phyloP scores from a whole-genome alignment of 805 yeast genomes.

The Starmerella apis region DNA sequence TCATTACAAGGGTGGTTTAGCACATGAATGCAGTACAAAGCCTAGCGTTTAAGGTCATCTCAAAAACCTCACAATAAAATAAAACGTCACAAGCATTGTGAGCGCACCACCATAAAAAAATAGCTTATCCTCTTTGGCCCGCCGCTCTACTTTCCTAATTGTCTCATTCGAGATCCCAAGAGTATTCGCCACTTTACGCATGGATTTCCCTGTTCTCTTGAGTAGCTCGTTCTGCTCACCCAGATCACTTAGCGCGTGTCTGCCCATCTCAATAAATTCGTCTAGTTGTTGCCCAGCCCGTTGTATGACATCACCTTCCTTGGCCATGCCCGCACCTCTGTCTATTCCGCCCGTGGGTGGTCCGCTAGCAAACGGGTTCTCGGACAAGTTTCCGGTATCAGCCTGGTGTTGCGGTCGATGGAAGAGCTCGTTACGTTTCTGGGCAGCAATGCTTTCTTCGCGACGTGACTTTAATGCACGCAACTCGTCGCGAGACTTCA shows the following conservation, averaged over 20 bases:
- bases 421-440: constrained; percentile 44
- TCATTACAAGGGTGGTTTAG: neutral
- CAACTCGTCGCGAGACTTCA: constrained; percentile 42
- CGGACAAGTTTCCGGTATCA: constrained; percentile 12
- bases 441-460: constrained; percentile 42
- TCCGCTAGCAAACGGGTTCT: constrained; percentile 27
- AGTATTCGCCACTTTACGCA: constrained; percentile 62
- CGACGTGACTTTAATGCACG: constrained; percentile 45
- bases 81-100: constrained; percentile 55
- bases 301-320: constrained; percentile 49
- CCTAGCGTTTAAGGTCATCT: constrained; percentile 28
- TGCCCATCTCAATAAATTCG: constrained; percentile 82
- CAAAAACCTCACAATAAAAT: constrained; percentile 54
- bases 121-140: constrained; percentile 79
- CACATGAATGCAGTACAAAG: neutral
- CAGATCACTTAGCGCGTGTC: constrained; percentile 71
- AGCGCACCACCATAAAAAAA: constrained; percentile 68
- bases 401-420: constrained; percentile 34
- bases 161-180: constrained; percentile 82
- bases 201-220: constrained; percentile 47
- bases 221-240: constrained; percentile 74
- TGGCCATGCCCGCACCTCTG: constrained; percentile 53
- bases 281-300: constrained; percentile 76
- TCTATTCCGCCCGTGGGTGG: constrained; percentile 12
- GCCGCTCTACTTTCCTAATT: constrained; percentile 62